These are phyloP conservation scores for Macadamia integrifolia DNA, from an alignment of 164 flowering plant species.

Conservation along the genomic window DNA sequence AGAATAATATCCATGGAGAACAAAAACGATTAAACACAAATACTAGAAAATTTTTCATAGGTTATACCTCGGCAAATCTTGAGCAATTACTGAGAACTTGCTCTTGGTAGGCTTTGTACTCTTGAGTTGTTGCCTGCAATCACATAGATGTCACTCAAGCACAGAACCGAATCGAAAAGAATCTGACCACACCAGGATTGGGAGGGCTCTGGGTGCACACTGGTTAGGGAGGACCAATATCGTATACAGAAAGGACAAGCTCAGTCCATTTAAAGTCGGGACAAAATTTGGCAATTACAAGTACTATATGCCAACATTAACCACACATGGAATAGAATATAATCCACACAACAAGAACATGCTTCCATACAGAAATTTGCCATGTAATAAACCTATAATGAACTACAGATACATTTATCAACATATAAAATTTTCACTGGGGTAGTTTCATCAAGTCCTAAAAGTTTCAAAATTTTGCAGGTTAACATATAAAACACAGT, in stretches of 20 bases:
- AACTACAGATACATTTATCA: background rate
- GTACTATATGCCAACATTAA: too few relatives aligned
- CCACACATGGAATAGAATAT: background rate
- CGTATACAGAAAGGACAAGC: too few relatives aligned
- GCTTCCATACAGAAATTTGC: background rate
- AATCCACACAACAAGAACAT: background rate
- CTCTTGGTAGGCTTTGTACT: conserved; percentile 92
- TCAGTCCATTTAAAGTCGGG: too few relatives aligned
- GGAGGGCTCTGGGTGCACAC: too few relatives aligned
- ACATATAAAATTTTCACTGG: background rate
- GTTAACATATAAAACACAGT: too few relatives aligned
- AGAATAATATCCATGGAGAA: background rate
- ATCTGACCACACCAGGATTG: background rate
- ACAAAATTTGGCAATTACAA: too few relatives aligned
- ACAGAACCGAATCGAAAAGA: conserved; percentile 3
- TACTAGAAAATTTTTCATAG: background rate
- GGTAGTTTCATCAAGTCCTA: background rate
- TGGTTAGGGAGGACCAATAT: too few relatives aligned
- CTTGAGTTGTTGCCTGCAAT: conserved; percentile 81
- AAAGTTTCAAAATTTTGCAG: background rate
- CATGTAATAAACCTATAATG: background rate
- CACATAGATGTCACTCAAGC: background rate
- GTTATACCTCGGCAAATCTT: conserved; percentile 75
- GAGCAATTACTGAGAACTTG: conserved; percentile 90
- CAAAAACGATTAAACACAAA: background rate